Evolutionary conservation across 768 basidiomycete genomes (phyloP), one percentile per base, ranked within the genome.

Genomic region (Lentinus tigrinus): DNA sequence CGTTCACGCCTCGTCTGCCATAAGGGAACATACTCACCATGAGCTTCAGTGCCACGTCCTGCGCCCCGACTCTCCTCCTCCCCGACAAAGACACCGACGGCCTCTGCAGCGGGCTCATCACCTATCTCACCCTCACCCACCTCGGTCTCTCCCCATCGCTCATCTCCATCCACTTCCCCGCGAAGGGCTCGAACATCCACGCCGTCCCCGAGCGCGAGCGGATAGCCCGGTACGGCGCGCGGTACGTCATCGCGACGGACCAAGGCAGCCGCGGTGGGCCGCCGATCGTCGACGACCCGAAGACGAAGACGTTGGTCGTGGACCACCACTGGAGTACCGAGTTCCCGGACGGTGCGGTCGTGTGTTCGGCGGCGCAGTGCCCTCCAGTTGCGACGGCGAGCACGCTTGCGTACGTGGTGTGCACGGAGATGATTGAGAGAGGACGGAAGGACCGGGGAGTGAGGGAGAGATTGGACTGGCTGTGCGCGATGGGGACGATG

Each of bases 71-170:
- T 1, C 61, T 79, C 24, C 65, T 80, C 8, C 72, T 78, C 1
- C 78, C 78, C 0, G 78, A 81, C 69, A 79, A 79, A 51, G 79
- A 81, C 71, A 70, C 70, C 4, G 71, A 72, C 57, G 71, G 71
- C 2, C 67, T 72, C 11, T 67, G 64, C 56, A 65, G 64, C 31
- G 72, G 75, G 1, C 70, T 74, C 44, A 69, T 79, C 27, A 65
- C 78, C 19, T 71, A 76, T 57, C 67, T 65, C 43, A 77, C 77
- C 1, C 72, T 78, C 21, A 47, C 67, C 6, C 70, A 72, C 6
- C 71, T 81, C 2, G 74, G 74, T 3, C 72, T 74, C 38, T 59
- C 74, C 0, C 27, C 65, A 4, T 52, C 64, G 17, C 58, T 62
- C 23, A 69, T 79, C 48, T 46, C 64, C 1, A 67, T 76, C 3